These are phyloP conservation scores for Stylosanthes scabra DNA, from an alignment of 331 rosid genomes.

Conservation along the genomic window DNA sequence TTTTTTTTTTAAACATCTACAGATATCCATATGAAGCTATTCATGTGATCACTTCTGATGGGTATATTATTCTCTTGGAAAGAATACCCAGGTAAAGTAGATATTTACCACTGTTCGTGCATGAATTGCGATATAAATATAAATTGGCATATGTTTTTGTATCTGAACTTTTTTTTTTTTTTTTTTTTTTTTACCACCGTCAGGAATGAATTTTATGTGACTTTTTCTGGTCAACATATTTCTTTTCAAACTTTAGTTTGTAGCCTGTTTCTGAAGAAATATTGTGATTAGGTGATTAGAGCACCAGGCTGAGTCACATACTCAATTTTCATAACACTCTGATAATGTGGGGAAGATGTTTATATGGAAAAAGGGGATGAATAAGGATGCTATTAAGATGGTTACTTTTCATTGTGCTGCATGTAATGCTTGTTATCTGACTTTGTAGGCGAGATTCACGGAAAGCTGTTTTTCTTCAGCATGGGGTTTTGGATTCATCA, in stretches of 20 bases:
- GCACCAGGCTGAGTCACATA: neutral
- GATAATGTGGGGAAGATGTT: neutral
- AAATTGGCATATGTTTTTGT: slow-evolving; percentile 11
- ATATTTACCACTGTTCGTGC: too few relatives aligned
- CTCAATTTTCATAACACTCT: neutral
- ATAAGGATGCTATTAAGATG: slow-evolving; percentile 9
- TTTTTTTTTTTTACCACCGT: slow-evolving; percentile 12
- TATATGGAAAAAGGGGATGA: neutral
- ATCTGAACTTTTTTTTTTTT: too few relatives aligned
- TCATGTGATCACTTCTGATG: slow-evolving; percentile 83
- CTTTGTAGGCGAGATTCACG: slow-evolving; percentile 85
- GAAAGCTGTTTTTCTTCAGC: slow-evolving; percentile 91
- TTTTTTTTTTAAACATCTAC: slow-evolving; percentile 29
- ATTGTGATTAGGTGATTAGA: neutral
- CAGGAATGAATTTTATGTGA: neutral
- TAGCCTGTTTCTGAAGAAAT: neutral
- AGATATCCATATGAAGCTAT: slow-evolving; percentile 97
- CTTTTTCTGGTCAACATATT: neutral
- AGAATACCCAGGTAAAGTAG: slow-evolving; percentile 83
- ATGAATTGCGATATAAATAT: too few relatives aligned
- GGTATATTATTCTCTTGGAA: slow-evolving; percentile 93
- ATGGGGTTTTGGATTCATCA: slow-evolving; percentile 91
- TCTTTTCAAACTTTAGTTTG: neutral
- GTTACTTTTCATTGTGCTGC: slow-evolving; percentile 1
- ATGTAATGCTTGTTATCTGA: slow-evolving; percentile 38